Evolutionary conservation across 441 rosid genomes (phyloP).

Genomic region (Daphne laureola): DNA sequence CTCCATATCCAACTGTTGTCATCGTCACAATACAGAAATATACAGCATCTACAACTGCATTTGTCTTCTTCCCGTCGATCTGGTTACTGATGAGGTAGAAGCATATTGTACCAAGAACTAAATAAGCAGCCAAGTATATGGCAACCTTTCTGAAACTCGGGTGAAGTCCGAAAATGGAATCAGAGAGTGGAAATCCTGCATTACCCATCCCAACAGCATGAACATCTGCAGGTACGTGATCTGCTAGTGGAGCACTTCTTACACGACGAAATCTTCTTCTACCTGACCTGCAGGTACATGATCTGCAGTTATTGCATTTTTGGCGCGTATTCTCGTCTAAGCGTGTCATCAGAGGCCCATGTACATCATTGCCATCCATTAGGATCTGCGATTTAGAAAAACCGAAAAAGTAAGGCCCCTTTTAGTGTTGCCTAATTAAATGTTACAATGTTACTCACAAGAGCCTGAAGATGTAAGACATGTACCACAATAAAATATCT

Average conservation of each 20-base stretch:
- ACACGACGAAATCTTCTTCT: constrained; percentile 45
- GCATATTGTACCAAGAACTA: constrained; percentile 41
- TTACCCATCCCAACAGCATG: background rate
- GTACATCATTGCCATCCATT: constrained; percentile 41
- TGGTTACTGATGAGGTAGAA: constrained; percentile 44
- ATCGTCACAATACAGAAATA: constrained; percentile 67
- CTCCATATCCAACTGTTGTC: constrained; percentile 91
- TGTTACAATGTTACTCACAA: too few species aligned
- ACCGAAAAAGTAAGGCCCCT: too few species aligned
- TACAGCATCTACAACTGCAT: constrained; percentile 46
- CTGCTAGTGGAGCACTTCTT: constrained; percentile 64
- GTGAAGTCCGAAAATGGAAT: constrained; percentile 27
- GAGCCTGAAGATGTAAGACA: too few species aligned
- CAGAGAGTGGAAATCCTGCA: constrained; percentile 18
- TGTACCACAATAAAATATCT: too few species aligned
- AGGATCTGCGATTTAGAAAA: background rate
- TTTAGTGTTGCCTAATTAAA: too few species aligned
- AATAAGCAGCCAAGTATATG: constrained; percentile 34
- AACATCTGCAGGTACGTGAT: constrained; percentile 20
- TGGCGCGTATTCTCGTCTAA: constrained; percentile 20
- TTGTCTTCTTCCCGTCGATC: constrained; percentile 55
- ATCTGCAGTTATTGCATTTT: constrained; percentile 11
- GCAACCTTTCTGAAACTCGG: constrained; percentile 34
- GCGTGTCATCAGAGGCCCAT: constrained; percentile 33
- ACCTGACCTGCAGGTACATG: constrained; percentile 22